Evolutionary conservation across 2,329 filamentous ascomycete genomes (phyloP).

Genomic region (Alternaria incomplexa): DNA sequence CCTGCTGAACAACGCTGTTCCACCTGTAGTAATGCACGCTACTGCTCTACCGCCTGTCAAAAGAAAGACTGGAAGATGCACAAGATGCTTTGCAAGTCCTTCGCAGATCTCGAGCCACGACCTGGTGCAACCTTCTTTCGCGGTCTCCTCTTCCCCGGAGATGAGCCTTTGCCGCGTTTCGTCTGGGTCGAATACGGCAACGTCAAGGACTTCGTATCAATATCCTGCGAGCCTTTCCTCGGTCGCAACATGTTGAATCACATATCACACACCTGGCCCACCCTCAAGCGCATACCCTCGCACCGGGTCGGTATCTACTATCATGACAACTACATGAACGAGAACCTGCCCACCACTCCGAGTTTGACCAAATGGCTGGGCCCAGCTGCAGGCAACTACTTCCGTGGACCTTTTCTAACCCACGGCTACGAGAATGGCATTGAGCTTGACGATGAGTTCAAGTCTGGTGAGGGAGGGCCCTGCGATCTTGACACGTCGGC

Average conservation of each 20-base stretch:
- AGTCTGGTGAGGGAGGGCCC: not conserved
- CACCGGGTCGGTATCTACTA: not conserved
- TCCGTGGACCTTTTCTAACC: not conserved
- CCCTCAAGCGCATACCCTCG: not conserved
- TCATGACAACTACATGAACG: not conserved
- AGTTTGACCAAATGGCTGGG: not conserved
- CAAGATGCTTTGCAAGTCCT: not conserved
- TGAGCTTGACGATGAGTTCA: not conserved
- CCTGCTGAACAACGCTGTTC: not conserved
- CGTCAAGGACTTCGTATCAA: not conserved
- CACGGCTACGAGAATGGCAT: not conserved
- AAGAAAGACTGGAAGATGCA: not conserved
- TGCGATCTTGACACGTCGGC: not conserved
- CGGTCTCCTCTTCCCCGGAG: not conserved
- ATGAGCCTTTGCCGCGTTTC: not conserved
- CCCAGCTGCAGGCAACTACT: not conserved
- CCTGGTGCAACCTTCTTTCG: not conserved
- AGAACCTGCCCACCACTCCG: not conserved
- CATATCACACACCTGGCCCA: too few relatives aligned
- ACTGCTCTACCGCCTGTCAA: not conserved
- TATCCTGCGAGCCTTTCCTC: not conserved
- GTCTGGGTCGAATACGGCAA: not conserved
- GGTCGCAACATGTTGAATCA: too few relatives aligned
- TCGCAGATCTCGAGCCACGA: not conserved
- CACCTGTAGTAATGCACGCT: not conserved